Conservation (phyloP, 345 rosid genomes). For the Acer negundo region DNA sequence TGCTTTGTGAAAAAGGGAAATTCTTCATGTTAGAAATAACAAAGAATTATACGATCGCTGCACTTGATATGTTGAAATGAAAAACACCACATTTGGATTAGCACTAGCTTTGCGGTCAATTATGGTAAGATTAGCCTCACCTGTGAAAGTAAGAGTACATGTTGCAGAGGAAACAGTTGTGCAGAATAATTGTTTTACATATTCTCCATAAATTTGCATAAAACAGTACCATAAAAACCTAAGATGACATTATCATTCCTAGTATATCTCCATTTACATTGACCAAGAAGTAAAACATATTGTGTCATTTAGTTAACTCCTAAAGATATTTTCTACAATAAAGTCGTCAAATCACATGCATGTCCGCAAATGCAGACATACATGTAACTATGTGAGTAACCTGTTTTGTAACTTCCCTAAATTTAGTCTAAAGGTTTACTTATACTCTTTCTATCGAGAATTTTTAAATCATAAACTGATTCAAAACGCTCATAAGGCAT, state of each 20-base stretch:
- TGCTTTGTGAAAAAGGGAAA: background rate
- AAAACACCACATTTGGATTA: background rate
- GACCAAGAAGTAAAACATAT: background rate
- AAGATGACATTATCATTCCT: background rate
- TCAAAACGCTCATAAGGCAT: background rate
- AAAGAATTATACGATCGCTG: background rate
- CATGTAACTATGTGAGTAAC: background rate
- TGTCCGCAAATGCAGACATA: background rate
- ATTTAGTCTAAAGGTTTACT: background rate
- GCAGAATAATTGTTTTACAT: background rate
- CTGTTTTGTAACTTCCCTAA: background rate
- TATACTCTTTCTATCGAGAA: constrained; percentile 1
- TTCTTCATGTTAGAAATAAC: background rate
- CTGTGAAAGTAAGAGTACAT: background rate
- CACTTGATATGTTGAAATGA: background rate
- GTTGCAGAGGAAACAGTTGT: background rate
- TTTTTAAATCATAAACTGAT: background rate
- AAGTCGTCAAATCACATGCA: background rate
- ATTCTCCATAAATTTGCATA: background rate
- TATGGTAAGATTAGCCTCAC: background rate
- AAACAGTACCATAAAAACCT: background rate
- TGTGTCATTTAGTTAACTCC: background rate
- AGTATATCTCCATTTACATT: background rate
- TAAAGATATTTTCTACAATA: background rate
- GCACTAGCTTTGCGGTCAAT: background rate